Conservation (phyloP, 495 filamentous ascomycete genomes). For the Alectoria sarmentosa region DNA sequence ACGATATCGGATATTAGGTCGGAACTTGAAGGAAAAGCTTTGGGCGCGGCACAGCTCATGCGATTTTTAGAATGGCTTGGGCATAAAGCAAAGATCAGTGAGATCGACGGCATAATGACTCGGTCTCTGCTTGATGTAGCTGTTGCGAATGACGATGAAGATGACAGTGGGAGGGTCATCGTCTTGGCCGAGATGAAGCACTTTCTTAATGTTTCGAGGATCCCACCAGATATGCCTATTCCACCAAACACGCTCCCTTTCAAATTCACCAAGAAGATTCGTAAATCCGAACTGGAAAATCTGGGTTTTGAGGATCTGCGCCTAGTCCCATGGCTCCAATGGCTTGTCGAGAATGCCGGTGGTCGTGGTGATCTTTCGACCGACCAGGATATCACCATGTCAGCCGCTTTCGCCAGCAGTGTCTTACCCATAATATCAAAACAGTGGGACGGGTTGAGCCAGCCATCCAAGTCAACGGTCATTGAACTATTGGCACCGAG, state of each 20-base stretch:
- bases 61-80: slow-evolving; percentile 80
- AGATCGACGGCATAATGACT: slow-evolving; percentile 58
- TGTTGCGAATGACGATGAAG: slow-evolving; percentile 67
- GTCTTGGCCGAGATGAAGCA: slow-evolving; percentile 64
- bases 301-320: slow-evolving; percentile 80
- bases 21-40: slow-evolving; percentile 69
- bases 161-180: slow-evolving; percentile 57
- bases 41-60: slow-evolving; percentile 62
- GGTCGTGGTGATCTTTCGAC: slow-evolving; percentile 37
- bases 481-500: slow-evolving; percentile 52
- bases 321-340: slow-evolving; percentile 75
- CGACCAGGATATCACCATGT: slow-evolving; percentile 59
- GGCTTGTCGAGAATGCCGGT: slow-evolving; percentile 58
- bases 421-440: slow-evolving; percentile 79
- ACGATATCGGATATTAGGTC: slow-evolving; percentile 77
- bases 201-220: slow-evolving; percentile 65
- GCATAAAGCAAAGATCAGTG: slow-evolving; percentile 54
- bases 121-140: slow-evolving; percentile 68
- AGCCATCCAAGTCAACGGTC: slow-evolving; percentile 57
- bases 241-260: slow-evolving; percentile 81
- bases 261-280: slow-evolving; percentile 58
- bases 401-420: slow-evolving; percentile 65
- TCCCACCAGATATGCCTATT: slow-evolving; percentile 74
- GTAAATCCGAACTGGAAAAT: slow-evolving; percentile 57
- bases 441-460: slow-evolving; percentile 71